phyloP scores from a whole-genome alignment of 768 basidiomycete species.

The Auricularia sp. region DNA sequence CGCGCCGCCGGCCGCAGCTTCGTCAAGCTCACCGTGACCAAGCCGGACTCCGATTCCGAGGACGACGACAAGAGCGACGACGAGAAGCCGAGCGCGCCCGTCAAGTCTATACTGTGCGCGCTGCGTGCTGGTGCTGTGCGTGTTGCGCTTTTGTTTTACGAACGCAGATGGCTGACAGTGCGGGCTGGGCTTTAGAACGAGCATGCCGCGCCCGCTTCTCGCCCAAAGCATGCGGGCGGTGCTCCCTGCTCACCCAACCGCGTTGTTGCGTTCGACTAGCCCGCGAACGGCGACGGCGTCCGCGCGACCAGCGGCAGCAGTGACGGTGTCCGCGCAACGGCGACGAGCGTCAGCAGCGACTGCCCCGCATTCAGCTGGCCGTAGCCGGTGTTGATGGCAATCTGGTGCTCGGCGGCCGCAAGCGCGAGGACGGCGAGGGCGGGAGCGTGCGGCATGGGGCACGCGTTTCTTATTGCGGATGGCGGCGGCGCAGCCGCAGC shows the following conservation, averaged over 20 bases:
- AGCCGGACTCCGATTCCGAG: conserved; percentile 20
- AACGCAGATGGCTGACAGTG: neutral
- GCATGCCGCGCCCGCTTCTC: no score
- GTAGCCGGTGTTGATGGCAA: conserved; percentile 61
- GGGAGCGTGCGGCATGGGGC: no score
- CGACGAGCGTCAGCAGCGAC: conserved; percentile 52
- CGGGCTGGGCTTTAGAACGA: conserved; percentile 53
- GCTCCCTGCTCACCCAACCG: conserved; percentile 68
- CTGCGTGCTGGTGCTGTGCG: conserved; percentile 73
- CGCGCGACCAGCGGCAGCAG: no score
- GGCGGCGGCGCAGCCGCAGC: no score
- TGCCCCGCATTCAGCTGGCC: conserved; percentile 51
- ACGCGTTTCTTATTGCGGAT: no score
- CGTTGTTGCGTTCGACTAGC: conserved; percentile 47
- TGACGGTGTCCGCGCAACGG: no score
- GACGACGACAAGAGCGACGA: conserved; percentile 15
- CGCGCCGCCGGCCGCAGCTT: conserved; percentile 46
- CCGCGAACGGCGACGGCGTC: conserved; percentile 49
- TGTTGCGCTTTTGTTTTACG: neutral
- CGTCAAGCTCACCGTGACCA: conserved; percentile 54
- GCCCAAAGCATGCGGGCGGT: no score
- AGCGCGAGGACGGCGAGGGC: neutral
- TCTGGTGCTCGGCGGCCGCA: conserved; percentile 7
- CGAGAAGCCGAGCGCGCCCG: conserved; percentile 14
- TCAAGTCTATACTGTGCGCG: conserved; percentile 59